A percentile compares a stretch with the other conserved stretches of the same genome.
phyloP scores from a whole-genome alignment of 2,329 filamentous ascomycete genomes.

The Juglanconis oblonga region DNA sequence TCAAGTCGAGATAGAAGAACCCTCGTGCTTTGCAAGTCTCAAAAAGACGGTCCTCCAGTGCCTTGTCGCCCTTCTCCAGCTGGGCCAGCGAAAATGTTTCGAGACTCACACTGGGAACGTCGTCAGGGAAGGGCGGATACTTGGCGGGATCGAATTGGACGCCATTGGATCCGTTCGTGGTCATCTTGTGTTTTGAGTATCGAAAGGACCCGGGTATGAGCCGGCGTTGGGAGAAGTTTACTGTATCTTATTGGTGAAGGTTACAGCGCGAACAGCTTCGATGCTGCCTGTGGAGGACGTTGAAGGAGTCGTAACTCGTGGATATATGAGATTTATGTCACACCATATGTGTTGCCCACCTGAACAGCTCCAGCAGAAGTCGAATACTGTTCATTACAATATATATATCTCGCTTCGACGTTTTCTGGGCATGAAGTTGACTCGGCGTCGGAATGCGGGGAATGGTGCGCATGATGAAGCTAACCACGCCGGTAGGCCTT shows the following conservation, averaged over 20 bases:
- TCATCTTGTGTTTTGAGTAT: not conserved
- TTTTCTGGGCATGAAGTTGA: not conserved
- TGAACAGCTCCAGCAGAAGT: no score
- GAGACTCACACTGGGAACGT: constrained; percentile 14
- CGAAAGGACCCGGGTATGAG: no score
- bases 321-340: no score
- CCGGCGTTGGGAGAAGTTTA: no score
- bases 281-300: no score
- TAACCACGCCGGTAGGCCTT: not conserved
- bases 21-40: constrained; percentile 17
- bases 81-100: constrained; percentile 17
- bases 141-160: not conserved
- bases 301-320: not conserved
- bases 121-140: constrained; percentile 13
- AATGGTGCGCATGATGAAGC: not conserved
- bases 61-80: constrained; percentile 17
- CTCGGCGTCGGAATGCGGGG: not conserved
- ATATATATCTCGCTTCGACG: not conserved
- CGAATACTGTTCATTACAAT: not conserved
- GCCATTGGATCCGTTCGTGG: not conserved
- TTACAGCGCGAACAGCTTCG: no score
- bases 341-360: no score
- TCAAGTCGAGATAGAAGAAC: constrained; percentile 21
- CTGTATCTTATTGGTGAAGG: no score
- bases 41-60: constrained; percentile 11